Base-by-base conservation (phyloP, 139 green algal species). In the Raphidocelis subcapitata region DNA sequence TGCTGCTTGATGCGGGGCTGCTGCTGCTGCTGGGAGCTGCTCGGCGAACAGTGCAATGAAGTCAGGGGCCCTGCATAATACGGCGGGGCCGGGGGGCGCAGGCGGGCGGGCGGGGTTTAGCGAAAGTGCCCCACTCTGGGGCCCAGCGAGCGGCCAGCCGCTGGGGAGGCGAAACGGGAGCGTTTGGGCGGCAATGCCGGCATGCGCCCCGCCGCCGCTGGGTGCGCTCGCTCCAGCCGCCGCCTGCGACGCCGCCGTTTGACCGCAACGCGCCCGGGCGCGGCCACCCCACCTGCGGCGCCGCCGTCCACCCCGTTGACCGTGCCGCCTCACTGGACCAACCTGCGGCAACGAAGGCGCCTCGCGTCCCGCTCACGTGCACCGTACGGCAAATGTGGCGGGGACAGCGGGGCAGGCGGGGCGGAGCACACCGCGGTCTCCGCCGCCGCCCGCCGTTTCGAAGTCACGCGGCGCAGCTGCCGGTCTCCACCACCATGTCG, bases 201-300 rank as follows among this genome's bases (percentile, higher is more conserved):
- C n/a, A n/a, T n/a, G n/a, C n/a, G 46, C 46, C 14, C 46, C 12
- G 46, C 46, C 12, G 46, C 46, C 12, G 46, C 46, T 54, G 46
- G 14, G 46, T 12, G 14, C 44, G 31, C 29, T 37, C 12, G 12
- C 60, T 66, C n/a, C 60, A 14, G 60, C 60, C 23, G 28, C 60
- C 60, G 28, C 23, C 51, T 73, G 65, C 28, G 16, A 60, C n/a
- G n/a, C n/a, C n/a, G n/a, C 49, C 49, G 18, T 57, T n/a, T 57
- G 49, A 57, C 49, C 49, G 18, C 18, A 57, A n/a, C 18, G 49
- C 49, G 18, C 18, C n/a, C 18, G 49, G 18, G 49, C 49, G 18
- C 20, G 18, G 20, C 18, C 18, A 20, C 18, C 49, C 49, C 20
- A n/a, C 18, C 49, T 57, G 18, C 49, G 49, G 20, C 49, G 49